These are phyloP conservation scores for Eucalyptus tenuipes DNA, from an alignment of 345 rosid genomes.

Conservation along the genomic window DNA sequence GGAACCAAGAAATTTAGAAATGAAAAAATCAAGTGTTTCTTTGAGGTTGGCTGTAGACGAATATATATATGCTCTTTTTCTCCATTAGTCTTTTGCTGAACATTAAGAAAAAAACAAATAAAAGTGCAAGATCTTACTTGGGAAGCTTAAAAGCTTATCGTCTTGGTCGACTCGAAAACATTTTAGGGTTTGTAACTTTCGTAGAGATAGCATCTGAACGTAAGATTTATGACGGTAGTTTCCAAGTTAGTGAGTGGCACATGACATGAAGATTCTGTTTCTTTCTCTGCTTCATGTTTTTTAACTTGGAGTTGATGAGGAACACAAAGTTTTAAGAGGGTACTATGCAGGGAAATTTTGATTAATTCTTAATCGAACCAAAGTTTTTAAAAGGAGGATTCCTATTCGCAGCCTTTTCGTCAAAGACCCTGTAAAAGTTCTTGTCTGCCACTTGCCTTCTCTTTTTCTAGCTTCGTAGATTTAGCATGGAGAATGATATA, in stretches of 20 bases:
- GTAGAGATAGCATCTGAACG: neutral
- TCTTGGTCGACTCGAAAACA: neutral
- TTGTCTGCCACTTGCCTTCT: constrained; percentile 5
- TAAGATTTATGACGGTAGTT: neutral
- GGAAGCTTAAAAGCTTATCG: neutral
- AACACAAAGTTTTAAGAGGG: neutral
- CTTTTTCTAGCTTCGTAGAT: neutral
- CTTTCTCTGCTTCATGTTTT: neutral
- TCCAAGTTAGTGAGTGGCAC: neutral
- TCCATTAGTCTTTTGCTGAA: neutral
- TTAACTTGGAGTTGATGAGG: neutral
- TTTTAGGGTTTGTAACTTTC: neutral
- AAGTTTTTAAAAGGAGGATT: neutral
- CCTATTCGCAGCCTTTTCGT: neutral
- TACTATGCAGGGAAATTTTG: neutral
- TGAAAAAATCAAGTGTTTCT: neutral
- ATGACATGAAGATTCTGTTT: neutral
- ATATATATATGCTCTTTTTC: neutral
- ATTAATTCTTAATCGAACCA: neutral
- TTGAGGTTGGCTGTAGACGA: neutral
- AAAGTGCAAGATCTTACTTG: neutral
- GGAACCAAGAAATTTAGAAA: neutral
- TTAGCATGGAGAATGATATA: neutral
- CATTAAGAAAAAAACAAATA: neutral
- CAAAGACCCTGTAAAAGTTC: neutral